Conservation (phyloP, 768 basidiomycete species). For the Mycena sanguinolenta region DNA sequence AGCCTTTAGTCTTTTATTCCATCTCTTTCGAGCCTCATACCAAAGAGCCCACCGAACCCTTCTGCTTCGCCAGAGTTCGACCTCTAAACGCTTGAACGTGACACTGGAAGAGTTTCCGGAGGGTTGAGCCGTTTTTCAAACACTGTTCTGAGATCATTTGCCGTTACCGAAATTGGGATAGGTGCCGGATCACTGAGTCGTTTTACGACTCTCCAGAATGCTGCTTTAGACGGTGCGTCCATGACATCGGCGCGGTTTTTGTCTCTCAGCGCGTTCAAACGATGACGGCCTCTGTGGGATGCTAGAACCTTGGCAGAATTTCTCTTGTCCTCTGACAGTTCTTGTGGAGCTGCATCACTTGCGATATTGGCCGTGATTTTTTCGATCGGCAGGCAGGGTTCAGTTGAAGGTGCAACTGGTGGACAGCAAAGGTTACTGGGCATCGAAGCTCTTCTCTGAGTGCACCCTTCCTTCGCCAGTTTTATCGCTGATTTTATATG, state of each 20-base stretch:
- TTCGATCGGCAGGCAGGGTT: neutral
- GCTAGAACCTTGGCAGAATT: neutral
- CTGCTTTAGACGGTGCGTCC: conserved; percentile 11
- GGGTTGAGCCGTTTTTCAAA: conserved; percentile 29
- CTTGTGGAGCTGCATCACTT: neutral
- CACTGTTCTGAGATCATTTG: conserved; percentile 6
- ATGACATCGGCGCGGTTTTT: conserved; percentile 14
- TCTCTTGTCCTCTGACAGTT: too few species aligned
- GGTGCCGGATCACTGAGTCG: conserved; percentile 18
- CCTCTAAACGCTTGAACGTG: too few species aligned
- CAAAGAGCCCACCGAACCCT: too few species aligned
- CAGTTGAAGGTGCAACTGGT: neutral
- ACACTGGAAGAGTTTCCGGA: neutral
- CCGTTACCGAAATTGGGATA: neutral
- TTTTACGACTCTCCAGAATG: conserved; percentile 21
- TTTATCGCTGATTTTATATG: neutral
- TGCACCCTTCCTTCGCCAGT: neutral
- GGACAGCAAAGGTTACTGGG: neutral
- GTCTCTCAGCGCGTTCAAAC: neutral
- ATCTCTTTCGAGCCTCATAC: too few species aligned
- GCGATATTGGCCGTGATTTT: conserved; percentile 16
- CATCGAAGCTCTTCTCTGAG: neutral
- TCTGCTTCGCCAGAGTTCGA: too few species aligned
- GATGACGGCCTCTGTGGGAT: conserved; percentile 12
- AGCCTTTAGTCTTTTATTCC: too few species aligned